These are phyloP conservation scores for thale cress (Arabidopsis thaliana) DNA, from an alignment of 345 rosid genomes.

Conservation along the genomic window TAIR10.1 NC_003076.8:4844501-4845000, in stretches of 20 bases:
- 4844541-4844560: conserved; percentile 76
- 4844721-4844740: conserved; percentile 55
- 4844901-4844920: conserved; percentile 50
- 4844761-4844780: conserved; percentile 43
- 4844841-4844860: conserved; percentile 55
- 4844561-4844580: conserved; percentile 76
- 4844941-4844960: too few relatives aligned
- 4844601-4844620: conserved; percentile 52
- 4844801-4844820: neutral
- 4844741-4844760: conserved; percentile 46
- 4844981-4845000: too few relatives aligned
- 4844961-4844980: too few relatives aligned
- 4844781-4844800: neutral
- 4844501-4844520: neutral
- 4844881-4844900: conserved; percentile 56
- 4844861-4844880: conserved; percentile 48
- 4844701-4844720: conserved; percentile 62
- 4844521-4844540: conserved; percentile 67
- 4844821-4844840: neutral
- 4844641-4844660: neutral
- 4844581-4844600: conserved; percentile 61
- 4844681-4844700: conserved; percentile 12
- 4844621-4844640: neutral
- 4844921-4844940: conserved; percentile 50
- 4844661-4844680: conserved; percentile 6